phyloP scores from a whole-genome alignment of 208 protist species.

The Crithidia sp. region DNA sequence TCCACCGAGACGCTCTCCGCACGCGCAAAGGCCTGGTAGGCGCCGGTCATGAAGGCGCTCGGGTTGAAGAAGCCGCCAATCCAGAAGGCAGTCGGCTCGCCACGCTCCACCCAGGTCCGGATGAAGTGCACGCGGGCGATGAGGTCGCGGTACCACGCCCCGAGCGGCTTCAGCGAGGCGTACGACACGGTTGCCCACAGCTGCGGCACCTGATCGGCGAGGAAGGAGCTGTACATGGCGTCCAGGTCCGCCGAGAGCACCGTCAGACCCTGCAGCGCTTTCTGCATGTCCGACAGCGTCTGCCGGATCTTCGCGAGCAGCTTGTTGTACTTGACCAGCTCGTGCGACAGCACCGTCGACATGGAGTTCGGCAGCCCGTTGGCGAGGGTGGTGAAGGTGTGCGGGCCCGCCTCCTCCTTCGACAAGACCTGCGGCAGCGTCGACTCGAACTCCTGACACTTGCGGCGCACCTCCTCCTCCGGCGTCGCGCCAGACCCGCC shows the following conservation, averaged over 20 bases:
- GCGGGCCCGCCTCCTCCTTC: conserved; percentile 84
- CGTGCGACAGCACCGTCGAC: conserved; percentile 96
- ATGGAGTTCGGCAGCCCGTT: conserved; percentile 96
- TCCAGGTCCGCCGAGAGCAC: conserved; percentile 97
- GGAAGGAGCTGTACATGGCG: conserved; percentile 95
- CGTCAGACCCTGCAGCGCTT: conserved; percentile 96
- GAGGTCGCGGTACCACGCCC: conserved; percentile 97
- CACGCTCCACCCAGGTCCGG: conserved; percentile 92
- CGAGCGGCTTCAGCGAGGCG: conserved; percentile 97
- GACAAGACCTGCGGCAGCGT: conserved; percentile 69
- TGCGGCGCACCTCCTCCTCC: conserved; percentile 92
- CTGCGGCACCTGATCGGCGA: conserved; percentile 95
- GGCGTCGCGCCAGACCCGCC: conserved; percentile 45
- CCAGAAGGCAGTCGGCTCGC: conserved; percentile 95
- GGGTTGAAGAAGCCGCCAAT: conserved; percentile 98
- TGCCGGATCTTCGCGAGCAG: conserved; percentile 91
- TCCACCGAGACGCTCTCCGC: conserved; percentile 97
- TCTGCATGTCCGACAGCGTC: conserved; percentile 92
- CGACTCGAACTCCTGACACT: conserved; percentile 91
- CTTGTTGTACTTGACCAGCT: conserved; percentile 97
- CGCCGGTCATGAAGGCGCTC: conserved; percentile 98
- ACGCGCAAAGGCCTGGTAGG: conserved; percentile 95
- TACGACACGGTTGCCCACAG: conserved; percentile 95
- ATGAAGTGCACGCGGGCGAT: conserved; percentile 94
- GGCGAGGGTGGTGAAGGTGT: conserved; percentile 89